phyloP scores from a whole-genome alignment of 306 rosid genomes.

The Ceratonia siliqua region DNA sequence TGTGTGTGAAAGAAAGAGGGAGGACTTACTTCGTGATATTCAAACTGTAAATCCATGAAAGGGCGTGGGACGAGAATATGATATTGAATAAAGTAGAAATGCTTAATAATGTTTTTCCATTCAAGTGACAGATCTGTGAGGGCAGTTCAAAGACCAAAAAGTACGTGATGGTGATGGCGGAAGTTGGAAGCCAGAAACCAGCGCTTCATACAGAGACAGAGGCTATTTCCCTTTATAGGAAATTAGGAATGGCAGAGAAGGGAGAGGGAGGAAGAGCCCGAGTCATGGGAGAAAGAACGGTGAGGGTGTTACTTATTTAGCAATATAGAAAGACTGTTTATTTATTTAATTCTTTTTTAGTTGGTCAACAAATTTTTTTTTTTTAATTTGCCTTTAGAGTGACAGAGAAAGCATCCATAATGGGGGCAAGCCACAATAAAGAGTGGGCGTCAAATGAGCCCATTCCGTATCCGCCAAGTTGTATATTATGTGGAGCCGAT shows the following conservation, averaged over 20 bases:
- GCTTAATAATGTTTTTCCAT: not conserved
- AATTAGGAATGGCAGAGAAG: not conserved
- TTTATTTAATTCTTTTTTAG: no score
- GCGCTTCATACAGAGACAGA: not conserved
- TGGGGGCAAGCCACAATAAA: no score
- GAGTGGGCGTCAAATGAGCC: not conserved
- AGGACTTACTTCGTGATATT: slow-evolving; percentile 57
- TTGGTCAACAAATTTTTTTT: no score
- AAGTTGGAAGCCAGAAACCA: not conserved
- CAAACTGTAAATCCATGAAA: slow-evolving; percentile 48
- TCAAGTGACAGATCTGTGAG: not conserved
- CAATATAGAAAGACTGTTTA: no score
- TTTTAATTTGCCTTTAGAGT: no score
- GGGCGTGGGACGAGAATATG: not conserved
- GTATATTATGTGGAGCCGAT: no score
- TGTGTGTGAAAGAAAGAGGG: not conserved
- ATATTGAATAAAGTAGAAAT: not conserved
- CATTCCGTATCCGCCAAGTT: not conserved
- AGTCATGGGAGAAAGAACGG: not conserved
- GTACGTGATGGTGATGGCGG: not conserved
- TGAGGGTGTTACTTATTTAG: not conserved
- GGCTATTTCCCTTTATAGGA: not conserved
- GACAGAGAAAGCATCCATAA: no score
- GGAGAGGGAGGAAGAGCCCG: no score
- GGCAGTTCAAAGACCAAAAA: not conserved